Percentiles rank a stretch among this genome's conserved stretches.
Conservation (phyloP, 345 rosid species). For the Dipteronia sinensis region DNA sequence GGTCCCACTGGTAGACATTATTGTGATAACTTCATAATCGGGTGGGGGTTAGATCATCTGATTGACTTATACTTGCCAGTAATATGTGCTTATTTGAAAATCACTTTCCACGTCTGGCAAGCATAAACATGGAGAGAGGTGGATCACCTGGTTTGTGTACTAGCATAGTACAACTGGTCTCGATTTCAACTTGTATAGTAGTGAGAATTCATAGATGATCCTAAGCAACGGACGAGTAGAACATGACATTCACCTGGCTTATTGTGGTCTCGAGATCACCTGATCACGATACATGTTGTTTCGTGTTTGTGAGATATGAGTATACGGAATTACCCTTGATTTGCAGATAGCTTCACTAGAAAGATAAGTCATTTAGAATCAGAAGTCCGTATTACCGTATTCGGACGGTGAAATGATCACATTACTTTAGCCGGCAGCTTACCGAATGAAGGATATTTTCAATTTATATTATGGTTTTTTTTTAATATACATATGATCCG, state of each 20-base stretch:
- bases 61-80: conserved; percentile 6
- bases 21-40: neutral
- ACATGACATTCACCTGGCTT: neutral
- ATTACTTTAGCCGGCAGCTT: neutral
- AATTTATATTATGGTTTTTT: too few relatives aligned
- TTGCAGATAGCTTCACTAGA: conserved; percentile 27
- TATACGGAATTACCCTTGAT: neutral
- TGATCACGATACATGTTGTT: neutral
- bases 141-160: neutral
- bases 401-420: conserved; percentile 22
- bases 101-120: neutral
- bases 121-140: conserved; percentile 4
- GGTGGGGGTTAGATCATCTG: conserved; percentile 25
- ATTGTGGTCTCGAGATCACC: neutral
- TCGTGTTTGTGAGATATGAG: neutral
- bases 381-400: neutral
- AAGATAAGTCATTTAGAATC: conserved; percentile 26
- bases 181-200: neutral
- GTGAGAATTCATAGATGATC: neutral
- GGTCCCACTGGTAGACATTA: conserved; percentile 1
- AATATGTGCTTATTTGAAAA: conserved; percentile 4
- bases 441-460: neutral
- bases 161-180: neutral
- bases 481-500: too few relatives aligned
- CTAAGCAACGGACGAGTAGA: neutral